A percentile compares a stretch with the other conserved stretches of the same genome.
Evolutionary conservation across 805 yeast genomes (phyloP).

Genomic region (Spathaspora sp.): DNA sequence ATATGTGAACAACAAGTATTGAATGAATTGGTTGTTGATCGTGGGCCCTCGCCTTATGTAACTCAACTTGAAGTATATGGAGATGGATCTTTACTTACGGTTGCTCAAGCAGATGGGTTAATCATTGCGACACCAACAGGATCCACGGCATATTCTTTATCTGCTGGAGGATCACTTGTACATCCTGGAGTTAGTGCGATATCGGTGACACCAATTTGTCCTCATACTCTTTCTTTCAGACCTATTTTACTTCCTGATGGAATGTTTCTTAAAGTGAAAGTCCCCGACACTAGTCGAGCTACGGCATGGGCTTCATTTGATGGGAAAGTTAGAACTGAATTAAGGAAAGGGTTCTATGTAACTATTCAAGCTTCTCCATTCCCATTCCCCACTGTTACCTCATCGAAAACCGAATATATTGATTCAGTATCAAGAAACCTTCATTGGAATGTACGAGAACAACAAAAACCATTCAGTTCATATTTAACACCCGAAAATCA

Average conservation of each 20-base stretch:
- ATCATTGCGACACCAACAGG: constrained; percentile 95
- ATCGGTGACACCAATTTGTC: constrained; percentile 92
- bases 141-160: constrained; percentile 90
- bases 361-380: constrained; percentile 81
- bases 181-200: constrained; percentile 94
- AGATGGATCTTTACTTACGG: constrained; percentile 77
- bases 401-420: constrained; percentile 71
- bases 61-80: constrained; percentile 88
- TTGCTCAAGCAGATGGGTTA: constrained; percentile 91
- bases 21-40: constrained; percentile 85
- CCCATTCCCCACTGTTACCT: constrained; percentile 90
- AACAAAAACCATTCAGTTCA: constrained; percentile 67
- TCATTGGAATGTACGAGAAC: constrained; percentile 91
- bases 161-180: constrained; percentile 93
- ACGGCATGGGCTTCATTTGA: constrained; percentile 98
- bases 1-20: constrained; percentile 71
- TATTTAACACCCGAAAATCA: constrained; percentile 7
- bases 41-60: constrained; percentile 93
- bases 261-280: constrained; percentile 79
- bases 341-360: constrained; percentile 79
- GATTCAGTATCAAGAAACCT: constrained; percentile 81
- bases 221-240: constrained; percentile 89
- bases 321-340: constrained; percentile 83
- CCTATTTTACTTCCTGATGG: constrained; percentile 92
- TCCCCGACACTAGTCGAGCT: constrained; percentile 72